A percentile compares a stretch with the other conserved stretches of the same genome.
phyloP scores from a whole-genome alignment of 106 monocot genomes.

The Gastrodia elata region DNA sequence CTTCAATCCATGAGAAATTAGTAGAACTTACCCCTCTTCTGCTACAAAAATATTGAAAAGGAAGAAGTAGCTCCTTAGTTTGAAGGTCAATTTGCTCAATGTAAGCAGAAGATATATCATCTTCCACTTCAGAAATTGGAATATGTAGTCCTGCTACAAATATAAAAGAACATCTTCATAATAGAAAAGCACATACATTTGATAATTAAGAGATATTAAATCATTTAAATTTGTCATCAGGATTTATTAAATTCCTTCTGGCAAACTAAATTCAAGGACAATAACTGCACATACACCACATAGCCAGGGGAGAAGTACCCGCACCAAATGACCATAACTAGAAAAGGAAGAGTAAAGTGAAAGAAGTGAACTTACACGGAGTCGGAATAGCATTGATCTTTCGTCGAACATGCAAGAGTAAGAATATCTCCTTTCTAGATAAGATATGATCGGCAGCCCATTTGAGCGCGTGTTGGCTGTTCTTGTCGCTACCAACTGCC shows the following conservation, averaged over 20 bases:
- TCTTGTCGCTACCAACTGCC: conserved; percentile 42
- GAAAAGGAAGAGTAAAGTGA: not conserved
- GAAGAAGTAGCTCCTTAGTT: conserved; percentile 53
- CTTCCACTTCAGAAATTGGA: conserved; percentile 28
- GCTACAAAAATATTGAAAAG: conserved; percentile 70
- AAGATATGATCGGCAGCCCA: conserved; percentile 63
- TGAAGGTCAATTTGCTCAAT: conserved; percentile 33
- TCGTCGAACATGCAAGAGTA: conserved; percentile 46
- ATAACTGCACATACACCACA: too few relatives aligned
- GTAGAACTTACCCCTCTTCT: conserved; percentile 48
- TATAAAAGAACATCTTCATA: not conserved
- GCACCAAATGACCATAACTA: too few relatives aligned
- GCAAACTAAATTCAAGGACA: too few relatives aligned
- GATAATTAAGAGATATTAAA: too few relatives aligned
- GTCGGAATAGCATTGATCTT: conserved; percentile 29
- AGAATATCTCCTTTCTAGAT: conserved; percentile 27
- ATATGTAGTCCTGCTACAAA: conserved; percentile 36
- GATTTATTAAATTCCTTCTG: too few relatives aligned
- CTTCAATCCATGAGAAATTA: not conserved
- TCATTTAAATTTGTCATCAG: too few relatives aligned
- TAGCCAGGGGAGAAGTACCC: too few relatives aligned
- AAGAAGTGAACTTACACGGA: conserved; percentile 1
- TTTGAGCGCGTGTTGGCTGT: conserved; percentile 65
- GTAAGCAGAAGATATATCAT: conserved; percentile 32
- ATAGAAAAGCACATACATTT: too few relatives aligned